A percentile compares a stretch with the other conserved stretches of the same genome.
Conservation (phyloP, 2,329 filamentous ascomycete genomes). For the Cladosporium austrohemisphaericum region DNA sequence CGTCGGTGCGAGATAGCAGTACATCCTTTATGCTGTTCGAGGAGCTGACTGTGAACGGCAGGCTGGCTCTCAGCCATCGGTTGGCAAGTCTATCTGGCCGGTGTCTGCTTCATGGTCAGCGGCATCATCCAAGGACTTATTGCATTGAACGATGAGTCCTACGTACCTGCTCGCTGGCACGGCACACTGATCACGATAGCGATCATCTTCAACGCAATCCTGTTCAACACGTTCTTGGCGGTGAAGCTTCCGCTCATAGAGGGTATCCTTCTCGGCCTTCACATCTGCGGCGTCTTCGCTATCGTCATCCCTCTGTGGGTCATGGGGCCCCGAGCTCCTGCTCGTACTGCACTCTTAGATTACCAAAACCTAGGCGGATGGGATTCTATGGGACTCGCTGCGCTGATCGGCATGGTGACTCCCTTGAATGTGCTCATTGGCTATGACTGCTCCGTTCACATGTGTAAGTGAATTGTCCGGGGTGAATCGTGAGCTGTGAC, state of each 20-base stretch:
- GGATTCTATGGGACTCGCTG: slow-evolving; percentile 33
- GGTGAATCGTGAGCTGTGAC: no score
- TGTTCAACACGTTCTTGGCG: slow-evolving; percentile 44
- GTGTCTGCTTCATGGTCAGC: slow-evolving; percentile 43
- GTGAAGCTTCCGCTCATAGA: slow-evolving; percentile 46
- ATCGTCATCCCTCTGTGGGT: slow-evolving; percentile 28
- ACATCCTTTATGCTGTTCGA: no score
- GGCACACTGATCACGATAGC: slow-evolving; percentile 45
- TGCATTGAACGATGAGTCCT: slow-evolving; percentile 41
- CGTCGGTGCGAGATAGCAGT: slow-evolving; percentile 25
- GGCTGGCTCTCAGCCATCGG: slow-evolving; percentile 39
- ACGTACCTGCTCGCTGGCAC: slow-evolving; percentile 43
- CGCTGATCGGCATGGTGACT: slow-evolving; percentile 41
- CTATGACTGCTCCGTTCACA: slow-evolving; percentile 25
- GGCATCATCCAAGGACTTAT: slow-evolving; percentile 45
- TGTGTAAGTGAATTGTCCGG: slow-evolving; percentile 20
- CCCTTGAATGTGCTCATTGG: slow-evolving; percentile 23
- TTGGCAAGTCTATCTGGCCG: slow-evolving; percentile 39
- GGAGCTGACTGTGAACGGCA: no score
- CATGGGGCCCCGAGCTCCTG: slow-evolving; percentile 21
- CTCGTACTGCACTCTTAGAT: slow-evolving; percentile 17
- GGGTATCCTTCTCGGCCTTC: slow-evolving; percentile 30
- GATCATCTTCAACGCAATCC: slow-evolving; percentile 32
- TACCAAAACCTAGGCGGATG: slow-evolving; percentile 26
- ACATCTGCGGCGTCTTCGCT: slow-evolving; percentile 36